These are phyloP conservation scores for Mycena haematopus DNA, from an alignment of 768 basidiomycete genomes.

Conservation along the genomic window DNA sequence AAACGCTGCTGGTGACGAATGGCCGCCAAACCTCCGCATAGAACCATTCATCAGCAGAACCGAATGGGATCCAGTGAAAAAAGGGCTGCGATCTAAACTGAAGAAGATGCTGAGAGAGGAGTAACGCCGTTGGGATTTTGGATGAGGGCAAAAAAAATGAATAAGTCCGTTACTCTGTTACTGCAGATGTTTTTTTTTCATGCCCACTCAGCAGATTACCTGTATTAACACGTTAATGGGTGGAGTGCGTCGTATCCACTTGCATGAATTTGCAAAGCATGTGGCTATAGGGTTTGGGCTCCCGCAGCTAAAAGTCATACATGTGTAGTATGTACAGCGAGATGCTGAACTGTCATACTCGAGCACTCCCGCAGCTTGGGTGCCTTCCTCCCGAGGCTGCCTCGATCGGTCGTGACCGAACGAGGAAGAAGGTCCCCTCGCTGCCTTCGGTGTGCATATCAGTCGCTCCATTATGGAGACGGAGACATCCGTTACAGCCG, in stretches of 20 bases:
- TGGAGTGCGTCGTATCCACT: background rate
- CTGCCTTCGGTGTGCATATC: too few relatives aligned
- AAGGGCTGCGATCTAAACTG: constrained; percentile 44
- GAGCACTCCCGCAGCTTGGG: too few relatives aligned
- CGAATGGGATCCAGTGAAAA: constrained; percentile 46
- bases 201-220: background rate
- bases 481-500: background rate
- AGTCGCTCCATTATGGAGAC: too few relatives aligned
- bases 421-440: too few relatives aligned
- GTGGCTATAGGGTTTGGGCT: background rate
- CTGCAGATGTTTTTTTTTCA: background rate
- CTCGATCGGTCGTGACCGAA: too few relatives aligned
- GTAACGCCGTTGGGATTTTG: constrained; percentile 22
- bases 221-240: background rate
- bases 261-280: background rate
- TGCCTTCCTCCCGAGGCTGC: too few relatives aligned
- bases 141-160: too few relatives aligned
- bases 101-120: constrained; percentile 47
- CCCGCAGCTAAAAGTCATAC: too few relatives aligned
- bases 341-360: too few relatives aligned
- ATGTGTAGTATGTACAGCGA: too few relatives aligned
- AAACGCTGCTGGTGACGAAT: constrained; percentile 44
- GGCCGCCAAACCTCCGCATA: constrained; percentile 57
- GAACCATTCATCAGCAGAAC: constrained; percentile 50
- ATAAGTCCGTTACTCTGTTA: background rate